Percentiles rank a stretch among this genome's conserved stretches.
Conservation (phyloP, 371 early-diverging fungal genomes). For the Lichtheimia corymbifera region DNA sequence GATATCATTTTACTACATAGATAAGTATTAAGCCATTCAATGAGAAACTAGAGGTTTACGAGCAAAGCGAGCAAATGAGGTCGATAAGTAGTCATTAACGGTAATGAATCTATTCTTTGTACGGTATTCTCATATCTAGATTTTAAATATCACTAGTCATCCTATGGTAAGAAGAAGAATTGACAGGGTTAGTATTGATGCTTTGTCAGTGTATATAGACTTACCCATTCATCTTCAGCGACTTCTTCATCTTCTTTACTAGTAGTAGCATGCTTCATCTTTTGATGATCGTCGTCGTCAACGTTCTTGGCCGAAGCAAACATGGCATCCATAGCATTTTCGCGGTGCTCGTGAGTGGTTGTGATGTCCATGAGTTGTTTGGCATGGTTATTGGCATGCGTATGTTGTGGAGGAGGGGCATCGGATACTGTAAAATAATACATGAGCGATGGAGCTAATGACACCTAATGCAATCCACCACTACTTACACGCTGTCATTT, state of each 20-base stretch:
- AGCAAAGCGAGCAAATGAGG: too few species aligned
- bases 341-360: slow-evolving; percentile 39
- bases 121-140: too few species aligned
- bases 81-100: too few species aligned
- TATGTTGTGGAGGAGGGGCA: slow-evolving; percentile 40
- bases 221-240: slow-evolving; percentile 57
- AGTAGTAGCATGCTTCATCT: slow-evolving; percentile 32
- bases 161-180: too few species aligned
- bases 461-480: neutral
- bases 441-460: slow-evolving; percentile 33
- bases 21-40: too few species aligned
- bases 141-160: too few species aligned
- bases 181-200: too few species aligned
- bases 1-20: too few species aligned
- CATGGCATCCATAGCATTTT: slow-evolving; percentile 61
- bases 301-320: slow-evolving; percentile 50
- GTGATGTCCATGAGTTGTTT: slow-evolving; percentile 41
- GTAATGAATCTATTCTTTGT: too few species aligned
- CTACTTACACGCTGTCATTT: slow-evolving; percentile 58
- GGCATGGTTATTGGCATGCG: slow-evolving; percentile 36
- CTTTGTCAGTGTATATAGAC: neutral
- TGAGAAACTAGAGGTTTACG: too few species aligned
- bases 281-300: slow-evolving; percentile 34
- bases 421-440: slow-evolving; percentile 13
- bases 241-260: slow-evolving; percentile 59